Conservation (phyloP, 768 basidiomycete genomes). For the Boletus tomentosulus region DNA sequence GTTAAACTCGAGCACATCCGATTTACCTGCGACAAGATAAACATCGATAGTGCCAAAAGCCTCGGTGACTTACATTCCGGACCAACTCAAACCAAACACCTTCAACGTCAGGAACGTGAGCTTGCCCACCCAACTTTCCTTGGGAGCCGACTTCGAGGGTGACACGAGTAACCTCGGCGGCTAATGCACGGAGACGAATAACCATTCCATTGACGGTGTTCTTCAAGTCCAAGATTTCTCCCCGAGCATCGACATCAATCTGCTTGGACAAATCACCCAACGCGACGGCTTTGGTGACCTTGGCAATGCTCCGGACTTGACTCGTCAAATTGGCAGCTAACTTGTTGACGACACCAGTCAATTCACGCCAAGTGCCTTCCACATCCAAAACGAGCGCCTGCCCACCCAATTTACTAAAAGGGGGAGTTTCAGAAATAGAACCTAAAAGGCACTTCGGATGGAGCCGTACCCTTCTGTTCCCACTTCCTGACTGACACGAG, state of each 20-base stretch:
- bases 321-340: conserved; percentile 71
- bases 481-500: conserved; percentile 80
- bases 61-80: conserved; percentile 48
- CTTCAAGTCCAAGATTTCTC: conserved; percentile 85
- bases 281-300: conserved; percentile 74
- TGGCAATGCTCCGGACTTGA: conserved; percentile 54
- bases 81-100: conserved; percentile 90
- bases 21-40: conserved; percentile 49
- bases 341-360: conserved; percentile 81
- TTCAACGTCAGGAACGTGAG: conserved; percentile 82
- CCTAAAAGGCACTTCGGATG: conserved; percentile 4
- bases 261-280: conserved; percentile 85
- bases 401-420: conserved; percentile 67
- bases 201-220: conserved; percentile 55
- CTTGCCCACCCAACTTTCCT: conserved; percentile 87
- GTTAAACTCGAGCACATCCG: conserved; percentile 79
- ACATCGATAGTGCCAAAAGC: neutral
- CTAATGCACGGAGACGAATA: conserved; percentile 54
- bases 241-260: conserved; percentile 87
- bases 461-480: conserved; percentile 64
- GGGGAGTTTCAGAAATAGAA: conserved; percentile 14
- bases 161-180: conserved; percentile 80
- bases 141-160: conserved; percentile 84
- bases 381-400: conserved; percentile 85
- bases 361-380: conserved; percentile 85